Conservation (phyloP, 768 basidiomycete genomes). For the Naematelia encephala region DNA sequence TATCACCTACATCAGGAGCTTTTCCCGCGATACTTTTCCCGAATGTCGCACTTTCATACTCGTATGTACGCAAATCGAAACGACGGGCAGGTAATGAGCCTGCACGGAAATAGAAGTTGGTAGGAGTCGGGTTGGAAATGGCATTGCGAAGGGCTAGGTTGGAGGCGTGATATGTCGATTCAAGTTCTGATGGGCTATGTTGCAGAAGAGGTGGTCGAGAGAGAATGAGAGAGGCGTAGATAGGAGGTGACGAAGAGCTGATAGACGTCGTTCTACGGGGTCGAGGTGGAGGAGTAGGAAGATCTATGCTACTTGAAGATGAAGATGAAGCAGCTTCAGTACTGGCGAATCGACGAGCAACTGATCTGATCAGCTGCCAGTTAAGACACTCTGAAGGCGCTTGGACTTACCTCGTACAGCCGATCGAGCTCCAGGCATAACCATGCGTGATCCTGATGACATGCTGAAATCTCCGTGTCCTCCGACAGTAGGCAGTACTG, state of each 20-base stretch:
- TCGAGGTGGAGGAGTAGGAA: neutral
- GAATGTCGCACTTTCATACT: constrained; percentile 70
- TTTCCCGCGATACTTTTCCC: constrained; percentile 61
- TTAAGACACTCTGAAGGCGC: too few species aligned
- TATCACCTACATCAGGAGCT: constrained; percentile 47
- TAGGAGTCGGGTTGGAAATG: constrained; percentile 80
- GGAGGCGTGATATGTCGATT: constrained; percentile 77
- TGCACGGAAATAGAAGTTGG: constrained; percentile 89
- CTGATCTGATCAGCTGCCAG: neutral
- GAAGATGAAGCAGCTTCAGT: neutral
- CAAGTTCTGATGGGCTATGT: constrained; percentile 62
- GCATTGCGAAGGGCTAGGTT: constrained; percentile 78
- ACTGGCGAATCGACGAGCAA: neutral
- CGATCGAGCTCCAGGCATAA: neutral
- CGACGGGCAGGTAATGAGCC: constrained; percentile 79
- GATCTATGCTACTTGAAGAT: neutral
- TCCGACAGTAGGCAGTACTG: too few species aligned
- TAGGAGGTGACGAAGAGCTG: constrained; percentile 12
- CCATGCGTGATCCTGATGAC: neutral
- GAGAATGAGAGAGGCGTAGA: constrained; percentile 50
- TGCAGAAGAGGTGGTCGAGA: constrained; percentile 51
- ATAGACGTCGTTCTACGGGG: neutral
- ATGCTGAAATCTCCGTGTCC: neutral
- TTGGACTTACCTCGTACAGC: neutral
- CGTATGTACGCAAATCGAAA: constrained; percentile 71